Conservation (phyloP, 2,329 filamentous ascomycete species). For the Sodiomyces alkalinus region DNA sequence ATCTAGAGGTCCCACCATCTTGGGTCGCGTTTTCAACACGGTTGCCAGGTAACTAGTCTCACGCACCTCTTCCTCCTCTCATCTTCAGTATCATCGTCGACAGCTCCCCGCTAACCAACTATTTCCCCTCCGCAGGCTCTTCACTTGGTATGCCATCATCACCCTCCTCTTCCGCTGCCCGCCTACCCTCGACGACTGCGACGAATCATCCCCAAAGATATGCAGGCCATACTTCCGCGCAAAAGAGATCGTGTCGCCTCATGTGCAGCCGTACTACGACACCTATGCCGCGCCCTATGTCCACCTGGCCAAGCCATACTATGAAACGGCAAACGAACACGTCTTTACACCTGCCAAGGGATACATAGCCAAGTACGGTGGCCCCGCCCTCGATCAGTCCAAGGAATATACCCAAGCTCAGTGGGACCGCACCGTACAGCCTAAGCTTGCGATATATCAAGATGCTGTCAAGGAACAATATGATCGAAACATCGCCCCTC, state of each 20-base stretch:
- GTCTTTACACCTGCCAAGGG: constrained; percentile 54
- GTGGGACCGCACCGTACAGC: constrained; percentile 68
- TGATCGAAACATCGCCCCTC: constrained; percentile 53
- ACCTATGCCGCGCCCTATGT: constrained; percentile 74
- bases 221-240: constrained; percentile 71
- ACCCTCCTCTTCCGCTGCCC: constrained; percentile 77
- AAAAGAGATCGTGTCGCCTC: constrained; percentile 50
- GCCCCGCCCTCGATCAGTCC: constrained; percentile 54
- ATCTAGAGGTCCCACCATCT: constrained; percentile 13
- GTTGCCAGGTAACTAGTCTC: constrained; percentile 33
- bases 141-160: constrained; percentile 75
- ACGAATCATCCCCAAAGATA: constrained; percentile 55
- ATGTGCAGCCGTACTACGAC: constrained; percentile 74
- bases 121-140: constrained; percentile 34
- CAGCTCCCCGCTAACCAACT: constrained; percentile 1
- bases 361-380: constrained; percentile 58
- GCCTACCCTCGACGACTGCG: constrained; percentile 48
- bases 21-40: constrained; percentile 28
- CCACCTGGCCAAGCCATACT: constrained; percentile 62
- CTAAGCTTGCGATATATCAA: constrained; percentile 54
- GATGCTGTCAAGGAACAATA: constrained; percentile 50
- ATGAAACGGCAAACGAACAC: constrained; percentile 41
- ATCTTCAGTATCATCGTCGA: neutral
- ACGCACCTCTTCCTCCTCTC: neutral
- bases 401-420: constrained; percentile 51